A percentile compares a stretch with the other conserved stretches of the same genome.
These are phyloP conservation scores for Seminavis robusta DNA, from an alignment of 108 stramenopile species.

Conservation along the genomic window DNA sequence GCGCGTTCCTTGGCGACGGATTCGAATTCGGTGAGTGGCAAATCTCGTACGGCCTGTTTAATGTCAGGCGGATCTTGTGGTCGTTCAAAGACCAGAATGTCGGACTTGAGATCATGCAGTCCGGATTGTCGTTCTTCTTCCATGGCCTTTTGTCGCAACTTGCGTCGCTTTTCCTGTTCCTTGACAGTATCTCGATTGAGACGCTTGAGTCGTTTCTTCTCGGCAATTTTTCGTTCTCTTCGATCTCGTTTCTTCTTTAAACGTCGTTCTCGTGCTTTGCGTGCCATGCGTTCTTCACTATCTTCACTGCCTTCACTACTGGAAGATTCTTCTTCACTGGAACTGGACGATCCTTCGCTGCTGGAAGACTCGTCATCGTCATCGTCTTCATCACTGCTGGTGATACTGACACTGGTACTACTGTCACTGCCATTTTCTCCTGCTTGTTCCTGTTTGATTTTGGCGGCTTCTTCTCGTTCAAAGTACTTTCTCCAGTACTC, in stretches of 20 bases:
- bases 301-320: no score
- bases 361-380: no score
- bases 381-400: no score
- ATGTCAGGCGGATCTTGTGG: constrained; percentile 79
- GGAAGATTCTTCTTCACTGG: no score
- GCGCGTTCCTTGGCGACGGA: constrained; percentile 78
- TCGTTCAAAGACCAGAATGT: constrained; percentile 47
- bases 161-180: neutral
- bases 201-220: neutral
- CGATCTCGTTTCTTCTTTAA: no score
- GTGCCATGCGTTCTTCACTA: no score
- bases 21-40: constrained; percentile 74
- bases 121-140: constrained; percentile 30
- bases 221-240: constrained; percentile 21
- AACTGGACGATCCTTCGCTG: no score
- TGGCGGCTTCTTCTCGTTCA: constrained; percentile 1
- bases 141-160: neutral
- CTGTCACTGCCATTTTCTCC: constrained; percentile 10
- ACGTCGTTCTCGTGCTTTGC: no score
- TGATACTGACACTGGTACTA: no score
- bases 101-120: neutral
- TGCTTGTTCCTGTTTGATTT: neutral
- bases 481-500: constrained; percentile 56
- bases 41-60: constrained; percentile 65
- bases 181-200: neutral